Base-by-base conservation (phyloP, 805 yeast genomes). In the Ascoidea tarda region DNA sequence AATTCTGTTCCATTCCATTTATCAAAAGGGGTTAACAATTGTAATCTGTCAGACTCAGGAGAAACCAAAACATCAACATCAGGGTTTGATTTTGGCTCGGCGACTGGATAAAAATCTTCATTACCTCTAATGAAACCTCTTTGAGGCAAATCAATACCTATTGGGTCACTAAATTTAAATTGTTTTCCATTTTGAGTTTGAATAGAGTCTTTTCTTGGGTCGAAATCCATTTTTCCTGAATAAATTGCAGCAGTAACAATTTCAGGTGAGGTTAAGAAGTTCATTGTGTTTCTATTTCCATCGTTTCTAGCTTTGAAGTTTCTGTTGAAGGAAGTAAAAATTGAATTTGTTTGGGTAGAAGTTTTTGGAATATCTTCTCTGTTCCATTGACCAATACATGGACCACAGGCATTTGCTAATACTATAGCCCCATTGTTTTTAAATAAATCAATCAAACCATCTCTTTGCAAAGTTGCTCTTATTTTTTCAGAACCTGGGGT, bases 301-400 rank as follows among this genome's bases (percentile, higher is more conserved):
- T 93, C 99, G 67, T 93, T 93, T 78, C 99, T 87, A 45, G 97
- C 87, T 69, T 93, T 84, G 78, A 91, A 91, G 72, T 91, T 91
- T 78, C 99, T 85, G 81, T 91, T 91, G 79, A 90, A 91, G 10
- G 97, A 90, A 5, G 98, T 89, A 70, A 91, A 90, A 60, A 91
- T 93, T 52, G 98, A 87, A 70, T 89, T 90, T 62, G 75, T 75
- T 58, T 82, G 88, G 51, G 74, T 73, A 5, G 84, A 76, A 33
- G 75, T 72, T 66, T 81, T 80, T 49, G 78, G 68, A 48, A 86
- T 78, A 65, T 87, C 95, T 38, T 38, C 44, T 38, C 98, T 85
- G 68, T 93, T 96, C 99, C 99, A 91, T 76, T 91, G 99, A 54
- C 99, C 99, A 66, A 91, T 91, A 75, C 99, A 91, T 64, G 98